Conservation (phyloP, 306 rosid genomes). For the Fragaria vesca region DNA sequence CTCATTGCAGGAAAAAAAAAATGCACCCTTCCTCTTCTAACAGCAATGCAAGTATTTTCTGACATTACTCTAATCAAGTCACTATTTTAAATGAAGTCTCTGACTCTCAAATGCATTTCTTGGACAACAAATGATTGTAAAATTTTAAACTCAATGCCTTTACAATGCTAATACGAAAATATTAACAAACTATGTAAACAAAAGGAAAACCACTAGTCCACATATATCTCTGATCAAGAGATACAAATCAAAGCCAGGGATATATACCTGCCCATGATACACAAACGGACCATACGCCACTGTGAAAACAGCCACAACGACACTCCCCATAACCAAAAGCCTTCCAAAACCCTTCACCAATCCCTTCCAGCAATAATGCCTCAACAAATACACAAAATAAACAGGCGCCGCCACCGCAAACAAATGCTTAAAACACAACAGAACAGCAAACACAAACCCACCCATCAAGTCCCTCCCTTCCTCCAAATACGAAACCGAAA, state of each 20-base stretch:
- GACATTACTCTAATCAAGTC: constrained; percentile 1
- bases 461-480: constrained; percentile 88
- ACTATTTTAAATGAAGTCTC: background rate
- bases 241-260: background rate
- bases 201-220: background rate
- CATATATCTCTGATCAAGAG: background rate
- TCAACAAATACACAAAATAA: constrained; percentile 76
- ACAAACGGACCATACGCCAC: constrained; percentile 83
- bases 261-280: constrained; percentile 79
- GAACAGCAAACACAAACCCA: constrained; percentile 63
- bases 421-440: constrained; percentile 87
- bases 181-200: background rate
- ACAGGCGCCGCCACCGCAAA: constrained; percentile 90
- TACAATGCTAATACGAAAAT: background rate
- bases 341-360: constrained; percentile 54
- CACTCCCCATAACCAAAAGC: constrained; percentile 56
- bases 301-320: constrained; percentile 61
- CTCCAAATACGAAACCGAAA: constrained; percentile 79
- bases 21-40: background rate
- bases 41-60: background rate
- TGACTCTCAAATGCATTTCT: background rate
- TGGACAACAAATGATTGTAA: background rate
- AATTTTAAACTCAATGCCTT: too few relatives aligned
- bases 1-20: background rate
- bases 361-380: constrained; percentile 88